Base-by-base conservation (phyloP, 441 rosid genomes). In the Flueggea neowawraea region DNA sequence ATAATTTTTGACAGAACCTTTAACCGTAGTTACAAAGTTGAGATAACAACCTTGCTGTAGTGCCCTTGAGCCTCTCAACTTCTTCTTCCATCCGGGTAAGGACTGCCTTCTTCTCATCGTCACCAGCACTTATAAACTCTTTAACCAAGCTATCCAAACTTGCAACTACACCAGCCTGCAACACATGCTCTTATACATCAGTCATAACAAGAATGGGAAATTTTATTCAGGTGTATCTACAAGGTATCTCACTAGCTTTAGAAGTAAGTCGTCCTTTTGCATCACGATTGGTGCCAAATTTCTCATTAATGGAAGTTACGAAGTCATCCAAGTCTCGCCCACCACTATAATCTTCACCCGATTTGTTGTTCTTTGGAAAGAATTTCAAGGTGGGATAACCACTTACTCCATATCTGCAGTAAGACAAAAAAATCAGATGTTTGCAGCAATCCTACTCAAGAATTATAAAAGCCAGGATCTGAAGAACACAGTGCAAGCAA, bases 321-420 rank as follows among this genome's bases (percentile, higher is more conserved):
- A 94, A 89, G 76, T 87, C 96, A 22, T 85, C 97, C 47, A 91
- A 64, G 62, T 86, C 95, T 76, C 94, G 77, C 50, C 94, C 95
- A 12, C 92, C 97, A 2, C 82, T 95, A 61, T 91, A 94, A 4
- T 87, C 96, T 74, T 89, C 94, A 60, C 99, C 99, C 15, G 78
- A 97, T 79, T 89, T 91, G 82, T 91, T 89, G 74, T 83, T 72
- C 67, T 81, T 88, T 12, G 97, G 92, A 64, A 95, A 95, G 74
- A 91, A 91, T 64, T 89, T 95, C 67, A 95, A 55, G 22, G 97
- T 91, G 63, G 99, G 99, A 82, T 31, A 91, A 55, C 96, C 99
- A 70, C 92, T 89, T 41, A 91, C 89, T 69, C 89, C 99, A 64
- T 76, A 88, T 80, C 97, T 94, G 75, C 63, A 67, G 10, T 48